phyloP scores from a whole-genome alignment of 1,284 basidiomycete species.

The Boletus semigastroideus region DNA sequence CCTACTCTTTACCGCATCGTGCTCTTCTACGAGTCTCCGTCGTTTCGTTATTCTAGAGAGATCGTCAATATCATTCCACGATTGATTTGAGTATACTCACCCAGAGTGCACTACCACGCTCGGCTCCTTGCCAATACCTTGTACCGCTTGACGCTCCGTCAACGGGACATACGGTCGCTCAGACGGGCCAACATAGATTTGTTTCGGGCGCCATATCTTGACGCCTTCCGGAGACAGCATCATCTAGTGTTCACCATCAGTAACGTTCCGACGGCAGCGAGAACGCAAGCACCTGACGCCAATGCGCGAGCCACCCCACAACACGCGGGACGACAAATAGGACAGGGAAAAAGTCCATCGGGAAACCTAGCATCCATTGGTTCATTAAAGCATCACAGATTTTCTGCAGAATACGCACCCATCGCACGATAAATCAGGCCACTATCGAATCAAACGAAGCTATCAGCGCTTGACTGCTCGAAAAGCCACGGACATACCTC shows the following conservation, averaged over 20 bases:
- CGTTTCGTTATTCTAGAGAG: conserved; percentile 69
- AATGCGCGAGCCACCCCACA: conserved; percentile 87
- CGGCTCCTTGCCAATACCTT: conserved; percentile 56
- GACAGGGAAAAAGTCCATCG: conserved; percentile 88
- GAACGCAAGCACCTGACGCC: conserved; percentile 60
- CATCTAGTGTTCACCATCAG: conserved; percentile 51
- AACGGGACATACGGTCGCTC: conserved; percentile 74
- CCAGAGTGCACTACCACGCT: conserved; percentile 72
- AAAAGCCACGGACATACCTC: conserved; percentile 37
- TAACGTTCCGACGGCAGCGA: neutral
- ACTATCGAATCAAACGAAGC: conserved; percentile 37
- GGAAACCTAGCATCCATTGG: conserved; percentile 61
- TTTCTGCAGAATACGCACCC: conserved; percentile 48
- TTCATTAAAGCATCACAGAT: neutral
- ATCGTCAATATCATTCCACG: conserved; percentile 7
- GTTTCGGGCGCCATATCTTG: conserved; percentile 88
- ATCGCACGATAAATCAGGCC: conserved; percentile 86
- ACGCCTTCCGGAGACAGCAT: conserved; percentile 85
- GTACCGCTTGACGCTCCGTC: conserved; percentile 55
- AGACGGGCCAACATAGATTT: conserved; percentile 75
- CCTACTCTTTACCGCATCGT: conserved; percentile 50
- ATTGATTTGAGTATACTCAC: conserved; percentile 46
- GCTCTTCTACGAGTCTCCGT: conserved; percentile 65
- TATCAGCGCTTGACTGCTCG: neutral
- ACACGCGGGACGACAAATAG: conserved; percentile 87